Evolutionary conservation across 768 basidiomycete species (phyloP), one percentile per base, ranked within the genome.

Genomic region (Phanerodontia chrysosporium): DNA sequence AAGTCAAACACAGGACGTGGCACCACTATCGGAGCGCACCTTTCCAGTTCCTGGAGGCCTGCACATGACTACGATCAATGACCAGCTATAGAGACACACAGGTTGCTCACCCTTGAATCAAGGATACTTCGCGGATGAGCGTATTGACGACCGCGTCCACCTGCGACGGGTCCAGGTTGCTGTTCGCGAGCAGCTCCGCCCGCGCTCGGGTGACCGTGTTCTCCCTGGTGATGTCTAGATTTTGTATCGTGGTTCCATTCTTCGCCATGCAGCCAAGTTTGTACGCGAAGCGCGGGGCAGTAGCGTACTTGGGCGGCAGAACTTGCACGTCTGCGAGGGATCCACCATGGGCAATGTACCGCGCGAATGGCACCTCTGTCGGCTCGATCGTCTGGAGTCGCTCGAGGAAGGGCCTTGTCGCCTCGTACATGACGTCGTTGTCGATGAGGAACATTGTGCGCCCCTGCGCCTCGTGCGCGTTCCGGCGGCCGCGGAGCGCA

Each of bases 11-110:
- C n/a, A n/a, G n/a, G n/a, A n/a, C n/a, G n/a, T n/a, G n/a, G n/a
- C n/a, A n/a, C n/a, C n/a, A n/a, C n/a, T n/a, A n/a, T n/a, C n/a
- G 22, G 9, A 29, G 28, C 58, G 61, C 45, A 86, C 86, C 79
- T 90, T 90, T 61, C 89, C 90, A 0, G 89, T 90, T 1, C 89
- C 90, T 1, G 89, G 90, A 25, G 89, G 89, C 46, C 87, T 88
- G 58, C n/a, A 42, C 2, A 16, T 48, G 27, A 46, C 22, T 28
- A 29, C 55, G 18, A 21, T 2, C 24, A 29, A 45, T 21, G 12
- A 51, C 6, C 29, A 22, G 14, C 3, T 30, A 10, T 25, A 1
- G 13, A 24, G 24, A 35, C 3, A 25, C 18, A 44, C 8, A 46
- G 28, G 18, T 0, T 29, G 3, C 18, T 18, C 55, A 89, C 85